These are phyloP conservation scores for Amanita molliuscula DNA, from an alignment of 768 basidiomycete genomes.

Conservation along the genomic window DNA sequence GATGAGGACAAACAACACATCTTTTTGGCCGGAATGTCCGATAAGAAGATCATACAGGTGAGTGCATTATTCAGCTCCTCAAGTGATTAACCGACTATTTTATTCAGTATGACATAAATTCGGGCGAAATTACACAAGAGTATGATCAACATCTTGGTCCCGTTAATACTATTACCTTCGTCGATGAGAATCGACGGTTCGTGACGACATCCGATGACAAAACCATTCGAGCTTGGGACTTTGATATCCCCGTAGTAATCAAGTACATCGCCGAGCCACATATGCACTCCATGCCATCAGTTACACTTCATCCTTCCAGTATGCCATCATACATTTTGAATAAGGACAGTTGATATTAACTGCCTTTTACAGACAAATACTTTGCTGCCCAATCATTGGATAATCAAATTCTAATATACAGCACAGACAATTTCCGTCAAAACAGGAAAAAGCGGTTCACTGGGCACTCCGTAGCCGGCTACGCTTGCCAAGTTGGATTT, in stretches of 20 bases:
- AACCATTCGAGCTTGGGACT: conserved; percentile 98
- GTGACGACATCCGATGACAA: conserved; percentile 99
- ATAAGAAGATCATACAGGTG: conserved; percentile 99
- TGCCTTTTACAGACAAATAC: conserved; percentile 60
- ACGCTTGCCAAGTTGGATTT: conserved; percentile 95
- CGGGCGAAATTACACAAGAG: conserved; percentile 93
- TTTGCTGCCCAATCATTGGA: conserved; percentile 97
- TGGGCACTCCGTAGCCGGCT: conserved; percentile 94
- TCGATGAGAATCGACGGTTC: conserved; percentile 95
- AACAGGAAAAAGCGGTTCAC: conserved; percentile 98
- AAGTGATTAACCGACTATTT: conserved; percentile 3
- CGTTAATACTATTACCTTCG: conserved; percentile 97
- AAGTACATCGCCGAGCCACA: conserved; percentile 99
- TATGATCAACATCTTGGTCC: conserved; percentile 98
- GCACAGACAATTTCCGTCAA: conserved; percentile 96
- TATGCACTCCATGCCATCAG: conserved; percentile 99
- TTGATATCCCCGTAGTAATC: conserved; percentile 98
- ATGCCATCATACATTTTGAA: conserved; percentile 24
- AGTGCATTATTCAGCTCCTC: not conserved
- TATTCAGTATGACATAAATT: conserved; percentile 86
- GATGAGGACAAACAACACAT: conserved; percentile 94
- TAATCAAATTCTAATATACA: conserved; percentile 96
- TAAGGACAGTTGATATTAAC: conserved; percentile 3
- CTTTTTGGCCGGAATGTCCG: conserved; percentile 97
- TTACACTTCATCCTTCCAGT: conserved; percentile 94